Conservation (phyloP, 129 eudicot species). For the Gnaphalium uliginosum region DNA sequence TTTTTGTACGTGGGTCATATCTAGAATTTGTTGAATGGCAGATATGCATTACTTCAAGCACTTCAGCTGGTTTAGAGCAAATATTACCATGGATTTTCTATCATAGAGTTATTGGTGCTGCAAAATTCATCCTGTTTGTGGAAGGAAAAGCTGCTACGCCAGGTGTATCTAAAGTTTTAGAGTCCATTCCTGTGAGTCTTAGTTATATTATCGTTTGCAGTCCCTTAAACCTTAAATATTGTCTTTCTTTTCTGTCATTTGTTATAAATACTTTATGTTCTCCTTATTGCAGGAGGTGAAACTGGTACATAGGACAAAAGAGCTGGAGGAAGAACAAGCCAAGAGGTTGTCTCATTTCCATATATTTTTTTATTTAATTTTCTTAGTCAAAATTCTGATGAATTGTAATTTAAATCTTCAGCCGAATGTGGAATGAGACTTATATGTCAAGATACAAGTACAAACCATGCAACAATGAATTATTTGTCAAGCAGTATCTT, state of each 20-base stretch:
- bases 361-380: not conserved
- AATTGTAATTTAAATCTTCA: slow-evolving; percentile 30
- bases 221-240: slow-evolving; percentile 1
- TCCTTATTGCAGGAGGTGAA: slow-evolving; percentile 39
- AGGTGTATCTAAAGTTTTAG: slow-evolving; percentile 45
- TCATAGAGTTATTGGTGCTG: slow-evolving; percentile 54
- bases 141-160: slow-evolving; percentile 58
- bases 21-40: slow-evolving; percentile 22
- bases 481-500: slow-evolving; percentile 85
- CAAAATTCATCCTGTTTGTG: slow-evolving; percentile 50
- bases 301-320: slow-evolving; percentile 45
- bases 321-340: slow-evolving; percentile 59
- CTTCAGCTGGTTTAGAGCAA: slow-evolving; percentile 67
- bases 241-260: not conserved
- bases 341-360: slow-evolving; percentile 40
- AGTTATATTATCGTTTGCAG: not conserved
- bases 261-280: not conserved
- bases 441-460: slow-evolving; percentile 80
- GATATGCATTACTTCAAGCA: slow-evolving; percentile 59
- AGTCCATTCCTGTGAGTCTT: slow-evolving; percentile 52
- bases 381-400: not conserved
- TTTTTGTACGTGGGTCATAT: not conserved
- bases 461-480: slow-evolving; percentile 94
- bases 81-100: slow-evolving; percentile 56
- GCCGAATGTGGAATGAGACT: slow-evolving; percentile 97